Conservation (phyloP, 192 early-diverging fungal species). For the Chytriomyces sp. region DNA sequence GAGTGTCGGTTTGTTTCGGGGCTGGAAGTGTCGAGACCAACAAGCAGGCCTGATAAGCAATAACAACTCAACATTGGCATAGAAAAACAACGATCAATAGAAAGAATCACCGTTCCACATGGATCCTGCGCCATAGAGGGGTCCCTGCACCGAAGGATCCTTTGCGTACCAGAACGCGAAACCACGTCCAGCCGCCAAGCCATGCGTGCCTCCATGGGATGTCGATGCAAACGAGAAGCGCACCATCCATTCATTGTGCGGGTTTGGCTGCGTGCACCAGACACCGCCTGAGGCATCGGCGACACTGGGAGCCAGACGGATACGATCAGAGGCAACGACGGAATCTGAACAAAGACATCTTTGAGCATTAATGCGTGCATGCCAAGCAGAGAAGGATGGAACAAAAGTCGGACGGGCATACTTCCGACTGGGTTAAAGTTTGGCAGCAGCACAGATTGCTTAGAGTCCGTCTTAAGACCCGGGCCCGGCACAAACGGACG, state of each 20-base stretch:
- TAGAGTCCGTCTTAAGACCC: background rate
- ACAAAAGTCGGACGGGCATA: no score
- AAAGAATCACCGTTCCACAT: constrained; percentile 55
- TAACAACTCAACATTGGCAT: background rate
- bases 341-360: constrained; percentile 16
- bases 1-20: constrained; percentile 41
- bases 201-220: constrained; percentile 21
- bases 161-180: constrained; percentile 83
- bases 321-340: constrained; percentile 26
- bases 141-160: constrained; percentile 51
- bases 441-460: constrained; percentile 19
- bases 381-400: background rate
- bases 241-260: constrained; percentile 74
- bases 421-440: constrained; percentile 33
- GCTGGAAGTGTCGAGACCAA: constrained; percentile 7
- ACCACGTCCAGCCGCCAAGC: constrained; percentile 64
- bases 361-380: background rate
- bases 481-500: constrained; percentile 29
- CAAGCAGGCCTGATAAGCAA: background rate
- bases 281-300: constrained; percentile 58
- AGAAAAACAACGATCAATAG: background rate
- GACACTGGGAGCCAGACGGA: constrained; percentile 63
- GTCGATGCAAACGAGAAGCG: constrained; percentile 64
- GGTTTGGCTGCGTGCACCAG: constrained; percentile 65
- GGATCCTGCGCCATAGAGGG: constrained; percentile 68